Evolutionary conservation across 345 rosid genomes (phyloP).

Genomic region (Moricandia moricandioides): DNA sequence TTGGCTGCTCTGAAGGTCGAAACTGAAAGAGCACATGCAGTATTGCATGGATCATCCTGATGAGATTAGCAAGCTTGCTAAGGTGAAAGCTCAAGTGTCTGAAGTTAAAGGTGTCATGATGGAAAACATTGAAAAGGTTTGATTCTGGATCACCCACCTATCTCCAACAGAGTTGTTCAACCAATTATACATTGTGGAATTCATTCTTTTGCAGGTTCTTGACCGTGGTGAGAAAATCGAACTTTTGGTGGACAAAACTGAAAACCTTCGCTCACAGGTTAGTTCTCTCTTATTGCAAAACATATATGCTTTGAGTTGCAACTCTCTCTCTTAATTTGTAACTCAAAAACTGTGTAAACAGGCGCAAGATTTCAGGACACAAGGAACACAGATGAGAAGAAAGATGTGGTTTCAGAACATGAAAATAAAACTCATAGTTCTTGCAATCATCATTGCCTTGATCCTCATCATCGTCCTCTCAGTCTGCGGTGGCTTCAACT

Average conservation of each 20-base stretch:
- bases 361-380: slow-evolving; percentile 94
- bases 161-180: background rate
- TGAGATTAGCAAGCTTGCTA: slow-evolving; percentile 36
- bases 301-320: background rate
- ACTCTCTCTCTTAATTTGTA: background rate
- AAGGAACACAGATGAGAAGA: slow-evolving; percentile 91
- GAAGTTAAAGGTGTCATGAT: slow-evolving; percentile 56
- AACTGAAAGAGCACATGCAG: slow-evolving; percentile 47
- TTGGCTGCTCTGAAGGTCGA: slow-evolving; percentile 50
- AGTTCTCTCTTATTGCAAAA: slow-evolving; percentile 9
- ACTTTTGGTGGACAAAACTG: no score
- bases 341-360: slow-evolving; percentile 17
- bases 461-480: slow-evolving; percentile 42
- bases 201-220: slow-evolving; percentile 58
- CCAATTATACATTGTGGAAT: background rate
- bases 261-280: slow-evolving; percentile 79
- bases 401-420: slow-evolving; percentile 97
- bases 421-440: slow-evolving; percentile 89
- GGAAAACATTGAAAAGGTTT: no score
- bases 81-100: slow-evolving; percentile 95
- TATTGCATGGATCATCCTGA: no score
- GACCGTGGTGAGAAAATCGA: slow-evolving; percentile 70
- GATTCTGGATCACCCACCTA: background rate
- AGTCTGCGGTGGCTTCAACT: slow-evolving; percentile 80
- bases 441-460: slow-evolving; percentile 52